Evolutionary conservation across 805 yeast species (phyloP), one percentile per base, ranked within the genome.

Genomic region (Candida chilensis): DNA sequence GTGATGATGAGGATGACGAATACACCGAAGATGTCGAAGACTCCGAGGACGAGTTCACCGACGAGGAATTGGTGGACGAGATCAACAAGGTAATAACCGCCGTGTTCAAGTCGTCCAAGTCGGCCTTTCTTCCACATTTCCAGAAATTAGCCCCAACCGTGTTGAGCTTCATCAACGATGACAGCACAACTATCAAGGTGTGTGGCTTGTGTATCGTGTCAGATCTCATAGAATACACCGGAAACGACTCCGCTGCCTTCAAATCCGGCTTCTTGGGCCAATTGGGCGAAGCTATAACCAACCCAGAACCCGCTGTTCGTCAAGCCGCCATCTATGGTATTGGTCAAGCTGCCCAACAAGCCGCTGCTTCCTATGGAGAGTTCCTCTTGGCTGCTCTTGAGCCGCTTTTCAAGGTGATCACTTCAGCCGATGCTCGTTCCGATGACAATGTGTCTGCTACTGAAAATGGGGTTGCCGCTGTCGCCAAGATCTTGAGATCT

Each of bases 41-140:
- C 33, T 96, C 88, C 33, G 78, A 73, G 18, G 86, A 77, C 35
- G 94, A 82, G 44, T 74, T 67, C 42, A 78, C 92, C 1, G 97
- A 92, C 51, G 96, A 87, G 48, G 96, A 88, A 47, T 60, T 92
- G 27, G 57, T 87, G 30, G 94, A 86, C 44, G 95, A 90, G 48
- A 74, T 87, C 38, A 83, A 81, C 50, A 82, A 80, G 48, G 77
- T 81, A 1, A 53, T 92, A 22, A 67, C 80, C 5, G 66, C 80
- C 1, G 64, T 86, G 12, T 81, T 90, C 67, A 79, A 74, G 50
- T 67, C 71, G 25, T 61, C 72, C 15, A 69, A 72, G 39, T 54
- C 64, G 5, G 60, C 60, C 33, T 84, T 82, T 51, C 49, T 85
- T 32, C 72, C 76, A 9, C 70, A 72, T 4, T 82, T 83, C 56